These are phyloP conservation scores for Alternaria triticimaculans DNA, from an alignment of 2,329 filamentous ascomycete species.

Conservation along the genomic window DNA sequence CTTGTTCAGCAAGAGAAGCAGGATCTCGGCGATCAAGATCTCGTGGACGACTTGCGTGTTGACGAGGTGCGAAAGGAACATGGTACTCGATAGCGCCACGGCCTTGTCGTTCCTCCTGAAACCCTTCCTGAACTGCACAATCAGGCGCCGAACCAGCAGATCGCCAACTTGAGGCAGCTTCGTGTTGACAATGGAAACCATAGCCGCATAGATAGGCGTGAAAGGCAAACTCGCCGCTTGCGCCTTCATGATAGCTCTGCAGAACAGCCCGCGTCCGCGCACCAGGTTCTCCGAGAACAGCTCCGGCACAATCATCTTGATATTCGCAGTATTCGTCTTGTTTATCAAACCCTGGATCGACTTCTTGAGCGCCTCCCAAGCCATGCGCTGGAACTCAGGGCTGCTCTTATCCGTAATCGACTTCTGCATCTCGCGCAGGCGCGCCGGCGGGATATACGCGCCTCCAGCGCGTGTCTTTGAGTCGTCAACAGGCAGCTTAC, in stretches of 20 bases:
- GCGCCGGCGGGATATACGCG: conserved; percentile 93
- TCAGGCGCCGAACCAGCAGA: conserved; percentile 80
- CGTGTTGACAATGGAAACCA: conserved; percentile 96
- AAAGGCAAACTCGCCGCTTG: conserved; percentile 95
- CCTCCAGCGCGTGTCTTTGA: conserved; percentile 91
- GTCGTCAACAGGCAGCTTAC: conserved; percentile 89
- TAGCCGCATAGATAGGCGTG: conserved; percentile 93
- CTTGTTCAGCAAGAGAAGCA: conserved; percentile 90
- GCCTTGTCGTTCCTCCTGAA: conserved; percentile 97
- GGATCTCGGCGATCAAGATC: conserved; percentile 88
- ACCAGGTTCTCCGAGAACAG: conserved; percentile 94
- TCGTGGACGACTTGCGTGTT: conserved; percentile 97
- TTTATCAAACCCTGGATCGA: conserved; percentile 98
- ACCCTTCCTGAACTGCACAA: conserved; percentile 93
- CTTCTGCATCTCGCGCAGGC: conserved; percentile 88
- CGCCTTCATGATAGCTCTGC: conserved; percentile 96
- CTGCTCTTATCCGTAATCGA: conserved; percentile 96
- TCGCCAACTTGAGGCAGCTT: conserved; percentile 96
- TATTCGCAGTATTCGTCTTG: conserved; percentile 98
- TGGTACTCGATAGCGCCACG: conserved; percentile 90
- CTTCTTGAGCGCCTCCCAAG: conserved; percentile 98
- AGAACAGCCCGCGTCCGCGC: conserved; percentile 89
- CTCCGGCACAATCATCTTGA: conserved; percentile 96
- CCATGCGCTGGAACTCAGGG: conserved; percentile 98
- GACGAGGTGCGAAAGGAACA: conserved; percentile 92